A percentile compares a stretch with the other conserved stretches of the same genome.
Evolutionary conservation across 768 basidiomycete species (phyloP).

Genomic region (Leccinum broughii): DNA sequence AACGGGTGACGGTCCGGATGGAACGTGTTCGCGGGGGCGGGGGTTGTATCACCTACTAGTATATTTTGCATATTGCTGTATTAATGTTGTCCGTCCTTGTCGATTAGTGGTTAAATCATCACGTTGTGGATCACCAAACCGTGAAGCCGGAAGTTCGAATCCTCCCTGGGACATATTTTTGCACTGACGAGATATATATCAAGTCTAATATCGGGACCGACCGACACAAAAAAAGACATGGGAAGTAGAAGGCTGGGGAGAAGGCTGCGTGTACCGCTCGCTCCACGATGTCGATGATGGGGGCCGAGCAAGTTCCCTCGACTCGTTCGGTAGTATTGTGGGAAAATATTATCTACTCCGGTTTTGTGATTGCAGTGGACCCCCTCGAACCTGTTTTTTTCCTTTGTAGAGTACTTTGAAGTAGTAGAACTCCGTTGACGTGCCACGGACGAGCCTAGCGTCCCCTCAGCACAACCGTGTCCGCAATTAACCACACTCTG

Average conservation of each 20-base stretch:
- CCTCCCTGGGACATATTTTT: conserved; percentile 33
- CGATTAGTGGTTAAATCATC: conserved; percentile 49
- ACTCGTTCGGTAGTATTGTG: neutral
- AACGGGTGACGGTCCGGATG: neutral
- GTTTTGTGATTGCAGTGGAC: conserved; percentile 18
- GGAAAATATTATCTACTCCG: conserved; percentile 31
- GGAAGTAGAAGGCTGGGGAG: neutral
- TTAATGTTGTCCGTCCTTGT: conserved; percentile 31
- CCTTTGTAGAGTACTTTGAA: conserved; percentile 9
- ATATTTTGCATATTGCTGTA: neutral
- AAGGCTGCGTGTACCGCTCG: neutral
- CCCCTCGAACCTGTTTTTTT: conserved; percentile 2
- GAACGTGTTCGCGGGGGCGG: neutral
- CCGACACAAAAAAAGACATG: neutral
- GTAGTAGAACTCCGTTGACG: neutral
- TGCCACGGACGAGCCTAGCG: conserved; percentile 7
- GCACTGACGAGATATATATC: neutral
- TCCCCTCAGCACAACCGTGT: conserved; percentile 44
- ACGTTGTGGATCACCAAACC: conserved; percentile 39
- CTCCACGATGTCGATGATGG: neutral
- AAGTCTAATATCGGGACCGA: conserved; percentile 2
- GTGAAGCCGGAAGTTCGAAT: conserved; percentile 46
- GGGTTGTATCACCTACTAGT: neutral
- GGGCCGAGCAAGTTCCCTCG: too few species aligned
- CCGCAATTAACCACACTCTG: conserved; percentile 32